A percentile compares a stretch with the other conserved stretches of the same genome.
These are phyloP conservation scores for Conringia planisiliqua DNA, from an alignment of 345 rosid genomes.

Conservation along the genomic window DNA sequence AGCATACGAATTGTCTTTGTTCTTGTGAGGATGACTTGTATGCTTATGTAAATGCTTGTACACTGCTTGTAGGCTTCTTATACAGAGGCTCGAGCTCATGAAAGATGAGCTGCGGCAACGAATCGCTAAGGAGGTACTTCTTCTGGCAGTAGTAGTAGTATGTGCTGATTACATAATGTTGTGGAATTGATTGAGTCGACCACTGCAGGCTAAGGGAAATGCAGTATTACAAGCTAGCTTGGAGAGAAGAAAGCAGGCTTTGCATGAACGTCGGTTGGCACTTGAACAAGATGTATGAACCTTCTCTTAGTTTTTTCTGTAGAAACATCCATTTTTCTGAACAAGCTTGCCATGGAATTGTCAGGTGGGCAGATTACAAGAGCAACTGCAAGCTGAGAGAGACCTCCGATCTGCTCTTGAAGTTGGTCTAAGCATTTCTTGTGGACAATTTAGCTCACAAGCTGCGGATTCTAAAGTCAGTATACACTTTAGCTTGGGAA, in stretches of 20 bases:
- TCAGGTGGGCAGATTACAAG: conserved; percentile 92
- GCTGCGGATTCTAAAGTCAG: conserved; percentile 88
- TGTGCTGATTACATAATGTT: conserved; percentile 1
- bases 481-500: conserved; percentile 23
- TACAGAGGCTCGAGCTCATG: conserved; percentile 92
- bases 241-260: conserved; percentile 98
- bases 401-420: conserved; percentile 96
- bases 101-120: conserved; percentile 94
- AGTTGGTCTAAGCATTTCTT: conserved; percentile 96
- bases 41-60: conserved; percentile 1
- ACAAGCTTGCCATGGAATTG: background rate
- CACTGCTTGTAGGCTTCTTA: conserved; percentile 63
- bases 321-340: background rate
- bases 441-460: conserved; percentile 78
- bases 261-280: conserved; percentile 97
- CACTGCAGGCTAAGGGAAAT: conserved; percentile 85
- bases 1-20: background rate
- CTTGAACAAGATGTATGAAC: conserved; percentile 92
- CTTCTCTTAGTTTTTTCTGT: conserved; percentile 1
- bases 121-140: conserved; percentile 87
- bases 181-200: conserved; percentile 27
- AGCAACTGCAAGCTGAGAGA: conserved; percentile 97
- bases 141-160: conserved; percentile 16
- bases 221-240: conserved; percentile 96
- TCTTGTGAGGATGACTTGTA: background rate